A percentile compares a stretch with the other conserved stretches of the same genome.
phyloP scores from a whole-genome alignment of 768 basidiomycete genomes.

The Rhizopogon vinicolor region DNA sequence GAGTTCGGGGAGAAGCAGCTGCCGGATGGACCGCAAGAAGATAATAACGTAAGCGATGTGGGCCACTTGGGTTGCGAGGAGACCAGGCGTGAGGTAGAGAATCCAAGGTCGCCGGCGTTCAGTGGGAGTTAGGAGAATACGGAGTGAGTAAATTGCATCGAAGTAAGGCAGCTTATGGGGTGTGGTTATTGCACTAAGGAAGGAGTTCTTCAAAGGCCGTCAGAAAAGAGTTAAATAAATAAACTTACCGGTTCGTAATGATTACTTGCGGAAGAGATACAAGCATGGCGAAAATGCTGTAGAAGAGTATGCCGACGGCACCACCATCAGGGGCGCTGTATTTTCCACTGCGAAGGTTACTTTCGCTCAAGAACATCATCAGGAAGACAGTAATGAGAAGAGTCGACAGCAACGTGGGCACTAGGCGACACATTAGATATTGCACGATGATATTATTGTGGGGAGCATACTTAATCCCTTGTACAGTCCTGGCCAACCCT shows the following conservation, averaged over 20 bases:
- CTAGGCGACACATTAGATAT: conserved; percentile 34
- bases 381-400: conserved; percentile 54
- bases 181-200: conserved; percentile 71
- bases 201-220: not conserved
- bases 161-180: conserved; percentile 72
- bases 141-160: conserved; percentile 51
- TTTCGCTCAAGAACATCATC: conserved; percentile 52
- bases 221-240: not conserved
- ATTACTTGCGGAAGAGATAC: conserved; percentile 66
- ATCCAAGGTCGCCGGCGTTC: conserved; percentile 78
- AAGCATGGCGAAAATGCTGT: conserved; percentile 61
- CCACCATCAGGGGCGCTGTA: conserved; percentile 63
- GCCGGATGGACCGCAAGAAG: conserved; percentile 36
- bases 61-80: conserved; percentile 38
- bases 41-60: conserved; percentile 44
- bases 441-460: conserved; percentile 25
- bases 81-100: conserved; percentile 73
- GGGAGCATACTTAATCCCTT: conserved; percentile 62
- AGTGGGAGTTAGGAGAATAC: conserved; percentile 73
- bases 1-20: conserved; percentile 57
- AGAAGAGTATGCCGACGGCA: conserved; percentile 56
- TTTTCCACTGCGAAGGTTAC: conserved; percentile 55
- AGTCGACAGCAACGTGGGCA: conserved; percentile 47
- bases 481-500: conserved; percentile 73
- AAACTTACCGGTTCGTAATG: conserved; percentile 66